Conservation (phyloP, 2,329 filamentous ascomycete genomes). For the Alternaria sp. region DNA sequence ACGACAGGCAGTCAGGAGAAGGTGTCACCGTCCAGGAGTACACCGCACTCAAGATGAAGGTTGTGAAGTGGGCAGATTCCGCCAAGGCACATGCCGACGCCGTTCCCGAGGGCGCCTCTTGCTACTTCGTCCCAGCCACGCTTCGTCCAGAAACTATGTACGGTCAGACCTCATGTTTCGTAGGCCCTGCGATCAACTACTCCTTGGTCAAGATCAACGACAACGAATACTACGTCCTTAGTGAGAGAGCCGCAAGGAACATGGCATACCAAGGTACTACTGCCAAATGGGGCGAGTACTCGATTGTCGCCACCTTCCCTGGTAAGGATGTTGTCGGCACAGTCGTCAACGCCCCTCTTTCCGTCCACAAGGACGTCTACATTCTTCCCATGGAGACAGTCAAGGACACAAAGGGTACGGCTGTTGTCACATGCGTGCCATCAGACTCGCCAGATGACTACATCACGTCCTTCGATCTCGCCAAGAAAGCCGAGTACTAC, state of each 20-base stretch:
- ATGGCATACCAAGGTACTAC: constrained; percentile 96
- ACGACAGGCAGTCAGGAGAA: constrained; percentile 82
- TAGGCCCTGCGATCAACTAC: constrained; percentile 88
- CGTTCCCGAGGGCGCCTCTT: constrained; percentile 77
- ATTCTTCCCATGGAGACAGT: constrained; percentile 97
- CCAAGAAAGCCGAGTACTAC: constrained; percentile 93
- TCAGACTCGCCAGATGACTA: constrained; percentile 97
- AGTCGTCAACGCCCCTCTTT: constrained; percentile 88
- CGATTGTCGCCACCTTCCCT: constrained; percentile 75
- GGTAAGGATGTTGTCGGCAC: constrained; percentile 87
- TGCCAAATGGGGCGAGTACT: constrained; percentile 75
- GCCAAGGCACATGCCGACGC: constrained; percentile 77
- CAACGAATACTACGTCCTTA: constrained; percentile 81
- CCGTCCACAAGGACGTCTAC: constrained; percentile 78
- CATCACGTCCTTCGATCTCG: constrained; percentile 84
- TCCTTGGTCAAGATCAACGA: constrained; percentile 78
- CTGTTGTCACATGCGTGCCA: constrained; percentile 93
- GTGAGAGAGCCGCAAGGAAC: constrained; percentile 84
- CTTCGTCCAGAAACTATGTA: constrained; percentile 98
- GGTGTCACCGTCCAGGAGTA: constrained; percentile 90
- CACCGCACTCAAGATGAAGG: constrained; percentile 87
- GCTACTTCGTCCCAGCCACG: constrained; percentile 92
- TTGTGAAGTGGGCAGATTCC: constrained; percentile 85
- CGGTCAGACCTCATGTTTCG: constrained; percentile 94
- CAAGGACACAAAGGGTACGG: constrained; percentile 91